A percentile compares a stretch with the other conserved stretches of the same genome.
Evolutionary conservation across 352 stramenopile species (phyloP).

Genomic region (Globisporangium heterothallicum): DNA sequence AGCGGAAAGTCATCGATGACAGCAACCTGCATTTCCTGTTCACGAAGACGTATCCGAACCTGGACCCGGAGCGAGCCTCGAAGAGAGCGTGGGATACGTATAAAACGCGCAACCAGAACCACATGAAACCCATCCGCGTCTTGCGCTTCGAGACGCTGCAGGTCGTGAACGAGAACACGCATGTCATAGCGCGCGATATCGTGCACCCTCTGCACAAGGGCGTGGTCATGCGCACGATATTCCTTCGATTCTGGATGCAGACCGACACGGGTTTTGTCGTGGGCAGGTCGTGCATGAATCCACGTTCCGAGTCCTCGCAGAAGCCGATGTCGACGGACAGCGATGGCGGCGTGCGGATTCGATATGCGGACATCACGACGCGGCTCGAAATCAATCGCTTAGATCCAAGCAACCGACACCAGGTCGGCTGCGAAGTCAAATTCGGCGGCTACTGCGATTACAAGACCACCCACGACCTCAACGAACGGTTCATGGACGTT

Average conservation of each 20-base stretch:
- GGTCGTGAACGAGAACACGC: conserved; percentile 31
- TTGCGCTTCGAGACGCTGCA: conserved; percentile 38
- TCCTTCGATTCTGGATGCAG: conserved; percentile 35
- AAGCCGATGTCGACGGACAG: neutral
- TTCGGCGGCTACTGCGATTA: conserved; percentile 36
- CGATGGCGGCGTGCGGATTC: conserved; percentile 3
- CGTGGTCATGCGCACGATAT: conserved; percentile 30
- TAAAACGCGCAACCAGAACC: conserved; percentile 23
- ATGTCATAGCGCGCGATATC: conserved; percentile 33
- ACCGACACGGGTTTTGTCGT: conserved; percentile 27
- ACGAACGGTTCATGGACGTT: conserved; percentile 28
- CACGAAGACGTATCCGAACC: conserved; percentile 26
- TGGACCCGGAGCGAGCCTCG: conserved; percentile 19
- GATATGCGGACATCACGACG: conserved; percentile 28
- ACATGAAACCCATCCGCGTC: conserved; percentile 26
- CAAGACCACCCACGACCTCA: conserved; percentile 30
- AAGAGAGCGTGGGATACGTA: conserved; percentile 30
- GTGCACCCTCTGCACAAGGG: conserved; percentile 30
- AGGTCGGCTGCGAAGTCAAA: conserved; percentile 22
- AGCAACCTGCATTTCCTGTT: conserved; percentile 32
- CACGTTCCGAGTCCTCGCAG: neutral
- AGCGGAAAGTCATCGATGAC: conserved; percentile 21
- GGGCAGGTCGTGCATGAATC: conserved; percentile 33
- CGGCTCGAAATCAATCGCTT: conserved; percentile 32
- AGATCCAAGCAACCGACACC: conserved; percentile 20